A percentile compares a stretch with the other conserved stretches of the same genome.
phyloP scores from a whole-genome alignment of 768 basidiomycete genomes.

The Pisolithus orientalis region DNA sequence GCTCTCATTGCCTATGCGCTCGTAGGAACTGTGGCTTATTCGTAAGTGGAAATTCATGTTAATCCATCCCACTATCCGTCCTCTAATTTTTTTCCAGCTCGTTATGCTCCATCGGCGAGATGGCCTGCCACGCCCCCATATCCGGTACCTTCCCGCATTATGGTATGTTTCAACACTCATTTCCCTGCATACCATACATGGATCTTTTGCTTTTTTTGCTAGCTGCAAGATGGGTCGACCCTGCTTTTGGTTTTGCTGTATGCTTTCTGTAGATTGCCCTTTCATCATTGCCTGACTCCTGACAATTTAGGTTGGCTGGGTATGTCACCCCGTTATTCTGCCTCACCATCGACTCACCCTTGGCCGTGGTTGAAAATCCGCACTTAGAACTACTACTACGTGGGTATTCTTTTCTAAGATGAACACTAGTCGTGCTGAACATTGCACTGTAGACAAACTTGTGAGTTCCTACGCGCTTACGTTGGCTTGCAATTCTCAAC shows the following conservation, averaged over 20 bases:
- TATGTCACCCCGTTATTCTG: slow-evolving; percentile 28
- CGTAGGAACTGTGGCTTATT: slow-evolving; percentile 63
- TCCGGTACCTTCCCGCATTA: slow-evolving; percentile 77
- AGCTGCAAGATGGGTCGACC: slow-evolving; percentile 56
- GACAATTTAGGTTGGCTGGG: slow-evolving; percentile 22
- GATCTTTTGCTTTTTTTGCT: neutral
- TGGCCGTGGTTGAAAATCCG: neutral
- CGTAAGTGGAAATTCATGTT: slow-evolving; percentile 35
- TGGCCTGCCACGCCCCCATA: slow-evolving; percentile 74
- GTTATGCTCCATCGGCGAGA: slow-evolving; percentile 67
- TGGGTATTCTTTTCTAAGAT: slow-evolving; percentile 21
- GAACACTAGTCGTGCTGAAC: neutral
- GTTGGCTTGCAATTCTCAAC: neutral
- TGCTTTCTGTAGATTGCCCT: slow-evolving; percentile 22
- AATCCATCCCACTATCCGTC: slow-evolving; percentile 28
- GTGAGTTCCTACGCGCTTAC: slow-evolving; percentile 1
- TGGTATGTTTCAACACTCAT: slow-evolving; percentile 28
- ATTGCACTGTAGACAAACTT: slow-evolving; percentile 1
- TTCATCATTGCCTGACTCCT: too few species aligned
- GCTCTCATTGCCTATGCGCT: slow-evolving; percentile 58
- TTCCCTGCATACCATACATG: neutral
- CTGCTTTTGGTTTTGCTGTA: slow-evolving; percentile 54
- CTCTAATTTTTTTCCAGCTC: slow-evolving; percentile 37
- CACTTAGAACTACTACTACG: slow-evolving; percentile 48
- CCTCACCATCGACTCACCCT: too few species aligned